Percentiles rank a stretch among this genome's conserved stretches.
These are phyloP conservation scores for Yueomyces sp. DNA, from an alignment of 1,139 yeast species.

Conservation along the genomic window DNA sequence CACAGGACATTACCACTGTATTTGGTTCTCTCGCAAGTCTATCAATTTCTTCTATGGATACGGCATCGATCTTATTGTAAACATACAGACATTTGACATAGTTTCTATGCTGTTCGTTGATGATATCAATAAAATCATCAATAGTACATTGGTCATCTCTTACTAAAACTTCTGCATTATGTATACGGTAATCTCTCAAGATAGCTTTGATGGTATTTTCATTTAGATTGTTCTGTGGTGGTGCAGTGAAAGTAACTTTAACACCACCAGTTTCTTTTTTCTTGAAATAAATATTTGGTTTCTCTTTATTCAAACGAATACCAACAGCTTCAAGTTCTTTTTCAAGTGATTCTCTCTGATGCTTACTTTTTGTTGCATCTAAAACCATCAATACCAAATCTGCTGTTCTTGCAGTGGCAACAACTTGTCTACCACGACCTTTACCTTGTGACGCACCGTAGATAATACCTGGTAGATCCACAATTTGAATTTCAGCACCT, in stretches of 20 bases:
- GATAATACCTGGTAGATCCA: conserved; percentile 93
- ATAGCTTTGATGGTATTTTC: conserved; percentile 70
- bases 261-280: conserved; percentile 86
- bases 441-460: conserved; percentile 96
- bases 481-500: conserved; percentile 94
- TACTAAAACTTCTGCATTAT: conserved; percentile 84
- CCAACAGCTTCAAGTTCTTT: conserved; percentile 90
- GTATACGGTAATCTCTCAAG: conserved; percentile 76
- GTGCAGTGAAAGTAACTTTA: conserved; percentile 65
- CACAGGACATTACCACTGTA: conserved; percentile 90
- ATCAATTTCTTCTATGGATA: conserved; percentile 88
- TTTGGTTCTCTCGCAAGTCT: conserved; percentile 83
- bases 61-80: conserved; percentile 91
- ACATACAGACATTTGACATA: conserved; percentile 88
- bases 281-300: conserved; percentile 72
- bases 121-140: conserved; percentile 87
- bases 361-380: conserved; percentile 88
- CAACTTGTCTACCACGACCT: conserved; percentile 95
- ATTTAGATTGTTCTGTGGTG: conserved; percentile 61
- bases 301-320: conserved; percentile 67
- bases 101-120: conserved; percentile 75
- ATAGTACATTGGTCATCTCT: conserved; percentile 83
- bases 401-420: conserved; percentile 90
- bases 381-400: conserved; percentile 86
- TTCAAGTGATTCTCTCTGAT: conserved; percentile 78